phyloP scores from a whole-genome alignment of 805 yeast genomes.

The Suhomyces pyralidae region DNA sequence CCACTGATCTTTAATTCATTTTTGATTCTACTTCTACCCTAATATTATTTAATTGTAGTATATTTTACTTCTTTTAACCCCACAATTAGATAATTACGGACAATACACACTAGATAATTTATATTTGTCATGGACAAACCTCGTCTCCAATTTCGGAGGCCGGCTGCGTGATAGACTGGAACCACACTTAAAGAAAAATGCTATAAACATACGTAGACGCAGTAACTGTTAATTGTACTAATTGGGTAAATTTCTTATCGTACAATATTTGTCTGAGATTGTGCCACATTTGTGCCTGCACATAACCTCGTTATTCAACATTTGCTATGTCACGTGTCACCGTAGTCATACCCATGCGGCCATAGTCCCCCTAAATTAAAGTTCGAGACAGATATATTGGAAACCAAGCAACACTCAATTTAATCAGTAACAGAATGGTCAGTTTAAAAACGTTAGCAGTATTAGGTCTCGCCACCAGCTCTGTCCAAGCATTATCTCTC shows the following conservation, averaged over 20 bases:
- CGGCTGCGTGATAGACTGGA: background rate
- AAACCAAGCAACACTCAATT: background rate
- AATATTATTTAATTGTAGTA: background rate
- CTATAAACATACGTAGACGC: background rate
- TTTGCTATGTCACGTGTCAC: background rate
- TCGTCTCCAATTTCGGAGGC: background rate
- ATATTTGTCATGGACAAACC: background rate
- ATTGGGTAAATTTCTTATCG: no score
- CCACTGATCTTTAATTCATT: background rate
- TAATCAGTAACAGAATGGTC: conserved; percentile 15
- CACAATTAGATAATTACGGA: background rate
- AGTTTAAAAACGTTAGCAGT: conserved; percentile 15
- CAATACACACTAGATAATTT: background rate
- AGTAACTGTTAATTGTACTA: no score
- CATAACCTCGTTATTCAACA: background rate
- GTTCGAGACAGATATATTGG: background rate
- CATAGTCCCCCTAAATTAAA: conserved; percentile 1
- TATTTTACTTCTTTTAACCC: background rate
- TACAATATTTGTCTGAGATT: background rate
- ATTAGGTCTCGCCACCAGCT: conserved; percentile 10
- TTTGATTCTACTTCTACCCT: background rate
- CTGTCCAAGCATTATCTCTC: conserved; percentile 20
- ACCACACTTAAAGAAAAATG: background rate
- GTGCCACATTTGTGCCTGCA: background rate
- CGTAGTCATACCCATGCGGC: background rate